Base-by-base conservation (phyloP, 352 stramenopile genomes). In the Saprolegnia parasitica region DNA sequence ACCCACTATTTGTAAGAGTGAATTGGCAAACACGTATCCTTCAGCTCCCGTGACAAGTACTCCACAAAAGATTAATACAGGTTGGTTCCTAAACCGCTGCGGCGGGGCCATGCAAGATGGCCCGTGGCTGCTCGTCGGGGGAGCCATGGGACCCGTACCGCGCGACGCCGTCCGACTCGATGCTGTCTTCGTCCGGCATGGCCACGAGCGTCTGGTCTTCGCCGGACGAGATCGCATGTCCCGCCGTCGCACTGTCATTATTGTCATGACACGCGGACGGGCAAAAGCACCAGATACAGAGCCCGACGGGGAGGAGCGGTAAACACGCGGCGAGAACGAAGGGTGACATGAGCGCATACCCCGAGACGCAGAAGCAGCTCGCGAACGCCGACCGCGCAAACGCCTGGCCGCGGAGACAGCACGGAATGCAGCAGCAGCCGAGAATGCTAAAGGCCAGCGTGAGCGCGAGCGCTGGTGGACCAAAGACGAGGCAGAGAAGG, bases 401-500 rank as follows among this genome's bases (percentile, higher is more conserved):
- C 49, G 79, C 77, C 6, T 78, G 68, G 26, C 73, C 73, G 23
- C 74, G 65, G 13, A 73, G 72, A 35, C 79, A 83, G 68, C 84
- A 92, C 16, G 84, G 84, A 29, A 80, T 66, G 67, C 84, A 92
- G 71, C 75, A 90, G 62, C 82, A 92, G 49, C 79, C 83, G 26
- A 85, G n/a, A 46, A 88, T 35, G 24, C 71, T 81, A 60, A 87
- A 83, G 15, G 75, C 72, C 35, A 92, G 49, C 16, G 82, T 80
- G 55, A 92, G 62, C 16, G 83, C 73, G 32, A 92, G 75, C 24
- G 82, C 78, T 1, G 83, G 84, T 16, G 81, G 84, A 0, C 80
- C 84, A 56, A 90, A 87, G 18, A 92, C 58, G 15, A 90, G 55
- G 45, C 89, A 81, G 67, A 90, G 88, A 5, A 82, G 20, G 1